Percentiles rank a stretch among this genome's conserved stretches.
These are phyloP conservation scores for Lanzia echinophila DNA, from an alignment of 2,329 filamentous ascomycete genomes.

Conservation along the genomic window DNA sequence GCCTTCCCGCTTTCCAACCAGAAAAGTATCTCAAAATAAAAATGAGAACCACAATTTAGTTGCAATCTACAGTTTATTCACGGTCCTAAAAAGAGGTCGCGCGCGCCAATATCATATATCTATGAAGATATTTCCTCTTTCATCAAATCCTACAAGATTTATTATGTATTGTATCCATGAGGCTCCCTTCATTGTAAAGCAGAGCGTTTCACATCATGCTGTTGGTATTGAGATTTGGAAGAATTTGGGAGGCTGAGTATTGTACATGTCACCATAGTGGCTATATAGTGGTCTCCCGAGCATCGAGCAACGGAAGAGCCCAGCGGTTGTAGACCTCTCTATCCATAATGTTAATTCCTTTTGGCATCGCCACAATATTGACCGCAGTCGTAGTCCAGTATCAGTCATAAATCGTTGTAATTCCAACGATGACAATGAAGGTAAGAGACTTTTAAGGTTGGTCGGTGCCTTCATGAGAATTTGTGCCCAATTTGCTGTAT, in stretches of 20 bases:
- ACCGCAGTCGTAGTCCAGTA: not conserved
- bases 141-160: not conserved
- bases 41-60: not conserved
- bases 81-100: not conserved
- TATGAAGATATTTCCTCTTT: conserved; percentile 1
- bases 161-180: not conserved
- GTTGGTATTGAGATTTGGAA: not conserved
- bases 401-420: too few relatives aligned
- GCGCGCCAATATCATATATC: conserved; percentile 4
- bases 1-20: not conserved
- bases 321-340: not conserved
- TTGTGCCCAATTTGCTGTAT: too few relatives aligned
- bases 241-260: conserved; percentile 5
- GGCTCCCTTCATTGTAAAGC: not conserved
- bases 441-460: too few relatives aligned
- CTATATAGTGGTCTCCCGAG: not conserved
- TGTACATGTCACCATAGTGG: not conserved
- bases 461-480: too few relatives aligned
- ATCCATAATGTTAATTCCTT: not conserved
- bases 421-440: too few relatives aligned
- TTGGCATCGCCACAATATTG: not conserved
- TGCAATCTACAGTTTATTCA: not conserved
- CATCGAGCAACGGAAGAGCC: not conserved
- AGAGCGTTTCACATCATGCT: conserved; percentile 1
- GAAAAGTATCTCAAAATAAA: not conserved